Evolutionary conservation across 345 rosid genomes (phyloP), one percentile per base, ranked within the genome.

Genomic region (Bruguiera parviflora): DNA sequence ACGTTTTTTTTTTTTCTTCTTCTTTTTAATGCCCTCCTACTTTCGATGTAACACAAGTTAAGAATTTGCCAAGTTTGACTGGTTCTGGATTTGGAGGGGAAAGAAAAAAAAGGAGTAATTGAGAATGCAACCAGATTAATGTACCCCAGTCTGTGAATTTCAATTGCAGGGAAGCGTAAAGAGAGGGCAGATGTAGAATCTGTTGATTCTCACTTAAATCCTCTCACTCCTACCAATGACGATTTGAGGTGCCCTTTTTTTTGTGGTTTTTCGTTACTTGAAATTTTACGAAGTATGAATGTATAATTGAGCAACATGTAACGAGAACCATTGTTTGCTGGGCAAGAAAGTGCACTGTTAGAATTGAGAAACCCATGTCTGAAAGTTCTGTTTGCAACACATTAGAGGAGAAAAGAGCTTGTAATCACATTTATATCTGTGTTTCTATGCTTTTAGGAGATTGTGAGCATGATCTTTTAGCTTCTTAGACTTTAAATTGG

Each of bases 161-260:
- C 31, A 43, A 51, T 51, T 71, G 22, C 78, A 91, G 98, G 97
- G 65, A 91, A 94, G 75, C 85, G 97, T 25, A 91, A 91, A 71
- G 97, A 87, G 73, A 88, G 93, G 76, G 58, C 83, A 3, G 85
- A 78, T 67, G 73, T 72, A 6, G 88, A 77, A 29, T 57, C 79
- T 28, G 85, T 83, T 72, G 84, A 67, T 78, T 76, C 82, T 71
- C 78, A 73, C 68, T 74, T 47, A 31, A 81, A 81, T 84, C 88
- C 90, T 22, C 77, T 95, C 35, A 63, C 43, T 66, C 99, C 97
- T 0, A 77, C 76, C 28, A 85, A 76, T 65, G 87, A 84, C 57
- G 97, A 95, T 78, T 81, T 53, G 84, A 86, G 99, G 99, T 95
- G 67, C 60, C 72, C 67, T 20, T 71, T 58, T 39, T 43, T 39